These are phyloP conservation scores for Irpex rosettiformis DNA, from an alignment of 1,284 basidiomycete genomes.

Conservation along the genomic window DNA sequence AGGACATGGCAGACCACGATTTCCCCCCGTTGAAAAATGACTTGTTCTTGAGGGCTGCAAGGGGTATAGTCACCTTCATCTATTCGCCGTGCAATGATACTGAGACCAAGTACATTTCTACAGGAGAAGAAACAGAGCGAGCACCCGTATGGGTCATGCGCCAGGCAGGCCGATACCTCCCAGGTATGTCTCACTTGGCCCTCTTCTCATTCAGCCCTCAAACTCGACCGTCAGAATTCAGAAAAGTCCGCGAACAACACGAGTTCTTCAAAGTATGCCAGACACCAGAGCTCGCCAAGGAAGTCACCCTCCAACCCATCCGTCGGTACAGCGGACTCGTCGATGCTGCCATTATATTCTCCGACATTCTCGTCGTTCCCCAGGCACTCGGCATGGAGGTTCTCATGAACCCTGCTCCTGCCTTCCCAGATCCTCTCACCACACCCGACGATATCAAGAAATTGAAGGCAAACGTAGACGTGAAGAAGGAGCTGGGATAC, in stretches of 20 bases:
- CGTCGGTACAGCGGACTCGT: constrained; percentile 79
- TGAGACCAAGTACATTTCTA: constrained; percentile 7
- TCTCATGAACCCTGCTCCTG: constrained; percentile 88
- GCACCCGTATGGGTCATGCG: constrained; percentile 99
- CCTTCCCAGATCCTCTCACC: constrained; percentile 80
- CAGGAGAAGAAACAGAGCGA: constrained; percentile 84
- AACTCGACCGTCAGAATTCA: constrained; percentile 64
- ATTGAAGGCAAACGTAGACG: constrained; percentile 64
- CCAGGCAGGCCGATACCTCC: constrained; percentile 94
- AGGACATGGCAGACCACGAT: constrained; percentile 8
- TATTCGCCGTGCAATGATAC: too few relatives aligned
- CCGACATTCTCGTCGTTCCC: constrained; percentile 93
- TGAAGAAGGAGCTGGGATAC: constrained; percentile 83
- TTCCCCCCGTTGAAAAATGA: constrained; percentile 32
- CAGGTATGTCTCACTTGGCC: constrained; percentile 53
- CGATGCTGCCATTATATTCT: constrained; percentile 96
- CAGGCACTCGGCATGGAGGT: constrained; percentile 96
- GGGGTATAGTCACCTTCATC: too few relatives aligned
- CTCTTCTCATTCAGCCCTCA: not conserved
- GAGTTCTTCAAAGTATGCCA: constrained; percentile 95
- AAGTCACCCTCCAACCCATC: constrained; percentile 91
- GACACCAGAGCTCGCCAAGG: constrained; percentile 79
- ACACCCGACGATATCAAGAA: constrained; percentile 70
- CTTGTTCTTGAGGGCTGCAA: constrained; percentile 84
- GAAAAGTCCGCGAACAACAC: constrained; percentile 76